These are phyloP conservation scores for Hortaea werneckii DNA, from an alignment of 2,329 filamentous ascomycete genomes.

Conservation along the genomic window DNA sequence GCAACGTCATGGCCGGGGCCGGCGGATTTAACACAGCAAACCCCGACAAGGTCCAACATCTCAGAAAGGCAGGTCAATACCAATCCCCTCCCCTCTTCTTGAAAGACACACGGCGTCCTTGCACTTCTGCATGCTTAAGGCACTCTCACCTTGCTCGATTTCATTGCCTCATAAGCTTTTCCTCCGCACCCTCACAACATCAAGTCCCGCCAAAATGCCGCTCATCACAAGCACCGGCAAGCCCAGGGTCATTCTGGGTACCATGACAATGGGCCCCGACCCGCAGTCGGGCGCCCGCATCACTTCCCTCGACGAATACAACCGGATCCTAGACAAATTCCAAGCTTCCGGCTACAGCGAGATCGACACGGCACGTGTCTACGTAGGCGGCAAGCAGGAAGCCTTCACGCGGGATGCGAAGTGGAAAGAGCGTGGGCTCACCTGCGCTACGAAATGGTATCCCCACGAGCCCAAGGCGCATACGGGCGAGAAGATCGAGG, in stretches of 20 bases:
- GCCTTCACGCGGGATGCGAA: slow-evolving; percentile 62
- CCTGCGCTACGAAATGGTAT: slow-evolving; percentile 70
- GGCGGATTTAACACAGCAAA: not conserved
- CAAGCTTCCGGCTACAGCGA: slow-evolving; percentile 74
- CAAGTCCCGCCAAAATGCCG: slow-evolving; percentile 25
- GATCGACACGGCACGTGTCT: slow-evolving; percentile 71
- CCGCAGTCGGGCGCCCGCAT: slow-evolving; percentile 57
- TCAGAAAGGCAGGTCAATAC: not conserved
- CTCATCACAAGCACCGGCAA: slow-evolving; percentile 38
- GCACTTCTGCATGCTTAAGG: too few relatives aligned
- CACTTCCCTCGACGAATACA: slow-evolving; percentile 59
- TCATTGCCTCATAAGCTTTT: too few relatives aligned
- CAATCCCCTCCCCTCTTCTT: not conserved
- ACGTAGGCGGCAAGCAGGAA: slow-evolving; percentile 65
- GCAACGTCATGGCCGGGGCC: not conserved
- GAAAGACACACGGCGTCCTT: too few relatives aligned
- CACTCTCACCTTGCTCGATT: too few relatives aligned
- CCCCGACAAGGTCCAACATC: not conserved
- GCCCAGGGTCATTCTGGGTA: slow-evolving; percentile 58
- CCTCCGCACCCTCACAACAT: not conserved
- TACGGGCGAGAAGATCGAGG: slow-evolving; percentile 51
- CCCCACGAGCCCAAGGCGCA: slow-evolving; percentile 51
- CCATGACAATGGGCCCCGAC: slow-evolving; percentile 56
- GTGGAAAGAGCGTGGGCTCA: slow-evolving; percentile 71
- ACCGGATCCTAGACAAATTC: slow-evolving; percentile 61